Percentiles rank a stretch among this genome's conserved stretches.
Evolutionary conservation across 139 green algal genomes (phyloP).

Genomic region (Zygnema circumcarinatum): DNA sequence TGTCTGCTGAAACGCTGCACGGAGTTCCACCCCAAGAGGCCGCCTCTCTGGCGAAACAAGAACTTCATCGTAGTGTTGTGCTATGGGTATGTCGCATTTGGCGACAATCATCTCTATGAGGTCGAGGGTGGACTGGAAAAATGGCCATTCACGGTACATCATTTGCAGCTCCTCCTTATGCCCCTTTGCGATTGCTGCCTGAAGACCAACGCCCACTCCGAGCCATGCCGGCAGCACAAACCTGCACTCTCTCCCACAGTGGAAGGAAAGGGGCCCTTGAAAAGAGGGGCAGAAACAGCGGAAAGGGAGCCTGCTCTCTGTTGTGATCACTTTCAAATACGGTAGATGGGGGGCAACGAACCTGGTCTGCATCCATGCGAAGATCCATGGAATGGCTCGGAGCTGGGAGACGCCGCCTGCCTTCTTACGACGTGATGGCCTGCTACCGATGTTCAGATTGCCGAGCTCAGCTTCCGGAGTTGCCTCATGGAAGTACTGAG

Average conservation of each 20-base stretch:
- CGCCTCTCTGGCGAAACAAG: slow-evolving; percentile 32
- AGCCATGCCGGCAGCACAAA: slow-evolving; percentile 98
- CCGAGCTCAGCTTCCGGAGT: slow-evolving; percentile 94
- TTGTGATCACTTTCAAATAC: background rate
- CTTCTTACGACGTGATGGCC: slow-evolving; percentile 26
- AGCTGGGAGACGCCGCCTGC: slow-evolving; percentile 68
- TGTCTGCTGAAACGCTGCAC: slow-evolving; percentile 29
- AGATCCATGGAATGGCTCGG: slow-evolving; percentile 98
- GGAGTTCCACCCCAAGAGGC: slow-evolving; percentile 9
- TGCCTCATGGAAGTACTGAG: slow-evolving; percentile 85
- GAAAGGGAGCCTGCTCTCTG: background rate
- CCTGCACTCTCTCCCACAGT: slow-evolving; percentile 49
- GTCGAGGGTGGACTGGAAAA: slow-evolving; percentile 94
- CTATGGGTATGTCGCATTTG: slow-evolving; percentile 90
- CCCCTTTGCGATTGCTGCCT: slow-evolving; percentile 69
- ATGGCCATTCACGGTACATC: slow-evolving; percentile 97
- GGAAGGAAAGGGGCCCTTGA: background rate
- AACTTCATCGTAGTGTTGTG: slow-evolving; percentile 71
- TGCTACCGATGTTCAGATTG: slow-evolving; percentile 93
- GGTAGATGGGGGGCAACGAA: background rate
- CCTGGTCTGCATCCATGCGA: slow-evolving; percentile 92
- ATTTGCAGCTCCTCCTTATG: slow-evolving; percentile 74
- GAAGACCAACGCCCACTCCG: slow-evolving; percentile 88
- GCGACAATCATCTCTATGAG: slow-evolving; percentile 99
- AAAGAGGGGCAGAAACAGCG: background rate